Evolutionary conservation across 129 eudicot species (phyloP).

Genomic region (Helianthus annuus): DNA sequence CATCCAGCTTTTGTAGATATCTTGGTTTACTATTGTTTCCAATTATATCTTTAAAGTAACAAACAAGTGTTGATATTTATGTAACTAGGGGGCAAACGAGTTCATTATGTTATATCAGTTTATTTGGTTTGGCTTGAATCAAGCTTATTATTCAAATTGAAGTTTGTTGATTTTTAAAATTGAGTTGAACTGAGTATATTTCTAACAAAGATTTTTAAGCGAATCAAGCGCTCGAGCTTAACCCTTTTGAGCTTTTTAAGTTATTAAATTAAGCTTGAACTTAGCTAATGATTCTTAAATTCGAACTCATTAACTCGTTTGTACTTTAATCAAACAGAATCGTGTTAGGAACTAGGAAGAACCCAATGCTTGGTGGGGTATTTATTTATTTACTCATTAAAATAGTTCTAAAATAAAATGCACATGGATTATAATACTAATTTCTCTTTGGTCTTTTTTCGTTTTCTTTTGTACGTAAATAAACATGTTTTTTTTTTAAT

Average conservation of each 20-base stretch:
- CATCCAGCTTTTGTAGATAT: slow-evolving; percentile 7
- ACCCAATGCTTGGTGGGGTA: not conserved
- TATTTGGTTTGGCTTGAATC: not conserved
- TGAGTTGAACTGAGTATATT: not conserved
- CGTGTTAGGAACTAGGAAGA: not conserved
- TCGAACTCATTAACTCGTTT: not conserved
- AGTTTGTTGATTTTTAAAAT: not conserved
- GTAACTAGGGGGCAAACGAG: not conserved
- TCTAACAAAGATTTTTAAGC: not conserved
- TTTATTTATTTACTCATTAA: not conserved
- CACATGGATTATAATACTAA: not conserved
- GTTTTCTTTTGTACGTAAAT: not conserved
- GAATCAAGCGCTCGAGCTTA: not conserved
- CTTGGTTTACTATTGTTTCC: not conserved
- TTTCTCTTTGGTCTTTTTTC: not conserved
- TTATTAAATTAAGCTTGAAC: not conserved
- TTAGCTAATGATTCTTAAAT: not conserved
- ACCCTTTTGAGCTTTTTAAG: not conserved
- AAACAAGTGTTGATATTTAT: not conserved
- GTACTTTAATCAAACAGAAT: not conserved
- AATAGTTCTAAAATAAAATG: not conserved
- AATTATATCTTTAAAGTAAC: not conserved
- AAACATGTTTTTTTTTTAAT: not conserved
- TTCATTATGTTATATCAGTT: not conserved
- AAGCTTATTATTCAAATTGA: not conserved